These are phyloP conservation scores for Falciphora oryzae DNA, from an alignment of 2,329 filamentous ascomycete genomes.

Conservation along the genomic window DNA sequence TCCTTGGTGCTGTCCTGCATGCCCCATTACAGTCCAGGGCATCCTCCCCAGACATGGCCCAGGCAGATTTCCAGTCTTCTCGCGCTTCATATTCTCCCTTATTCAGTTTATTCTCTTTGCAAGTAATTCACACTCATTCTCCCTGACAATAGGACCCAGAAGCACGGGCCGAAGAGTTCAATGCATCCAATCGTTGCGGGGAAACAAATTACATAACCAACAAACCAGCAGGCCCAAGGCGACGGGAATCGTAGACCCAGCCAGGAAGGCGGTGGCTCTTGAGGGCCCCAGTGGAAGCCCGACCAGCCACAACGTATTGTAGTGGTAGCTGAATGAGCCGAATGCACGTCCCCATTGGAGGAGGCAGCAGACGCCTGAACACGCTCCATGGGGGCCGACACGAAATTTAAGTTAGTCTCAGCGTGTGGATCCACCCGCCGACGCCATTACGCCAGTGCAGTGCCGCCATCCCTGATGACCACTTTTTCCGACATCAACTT, in stretches of 20 bases:
- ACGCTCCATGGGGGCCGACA: neutral
- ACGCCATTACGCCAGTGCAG: constrained; percentile 6
- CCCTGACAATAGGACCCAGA: neutral
- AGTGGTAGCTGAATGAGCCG: neutral
- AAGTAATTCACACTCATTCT: neutral
- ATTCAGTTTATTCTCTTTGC: neutral
- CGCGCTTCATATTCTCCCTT: neutral
- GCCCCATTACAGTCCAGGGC: neutral
- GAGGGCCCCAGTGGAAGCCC: neutral
- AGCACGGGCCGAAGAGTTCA: neutral
- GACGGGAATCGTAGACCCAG: neutral
- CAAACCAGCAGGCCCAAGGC: neutral
- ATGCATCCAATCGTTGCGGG: neutral
- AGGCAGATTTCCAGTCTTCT: too few relatives aligned
- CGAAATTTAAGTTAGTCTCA: constrained; percentile 1
- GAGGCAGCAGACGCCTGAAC: neutral
- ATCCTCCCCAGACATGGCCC: neutral
- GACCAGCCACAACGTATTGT: neutral
- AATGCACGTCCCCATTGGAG: constrained; percentile 1
- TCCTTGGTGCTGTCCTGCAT: neutral
- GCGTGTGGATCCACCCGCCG: constrained; percentile 1
- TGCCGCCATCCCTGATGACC: constrained; percentile 9
- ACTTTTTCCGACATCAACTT: constrained; percentile 7
- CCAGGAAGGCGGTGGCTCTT: neutral
- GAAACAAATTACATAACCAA: neutral